Percentiles rank a stretch among this genome's conserved stretches.
Evolutionary conservation across 148 eudicot species (phyloP).

Genomic region (Arbutus unedo): DNA sequence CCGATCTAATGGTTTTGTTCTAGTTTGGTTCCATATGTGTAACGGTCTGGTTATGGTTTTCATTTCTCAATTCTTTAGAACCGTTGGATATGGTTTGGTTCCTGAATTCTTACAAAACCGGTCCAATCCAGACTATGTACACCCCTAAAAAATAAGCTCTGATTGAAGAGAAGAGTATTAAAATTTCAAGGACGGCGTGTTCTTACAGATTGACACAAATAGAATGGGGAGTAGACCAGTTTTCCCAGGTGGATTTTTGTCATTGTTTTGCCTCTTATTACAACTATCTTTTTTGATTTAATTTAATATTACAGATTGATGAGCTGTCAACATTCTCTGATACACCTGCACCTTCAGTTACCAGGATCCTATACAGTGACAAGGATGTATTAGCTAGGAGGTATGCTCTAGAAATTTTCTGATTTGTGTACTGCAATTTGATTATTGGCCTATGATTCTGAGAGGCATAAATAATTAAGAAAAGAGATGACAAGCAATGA

Average conservation of each 20-base stretch:
- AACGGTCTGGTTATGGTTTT: no score
- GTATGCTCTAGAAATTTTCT: constrained; percentile 28
- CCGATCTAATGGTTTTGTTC: no score
- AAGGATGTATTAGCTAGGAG: constrained; percentile 82
- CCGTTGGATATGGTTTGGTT: no score
- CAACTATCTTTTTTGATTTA: neutral
- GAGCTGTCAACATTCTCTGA: constrained; percentile 83
- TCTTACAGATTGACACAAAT: neutral
- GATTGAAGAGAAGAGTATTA: neutral
- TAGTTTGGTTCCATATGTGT: no score
- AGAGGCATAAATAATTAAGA: neutral
- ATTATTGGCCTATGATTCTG: neutral
- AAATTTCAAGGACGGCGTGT: neutral
- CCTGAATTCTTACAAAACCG: no score
- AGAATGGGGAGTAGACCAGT: neutral
- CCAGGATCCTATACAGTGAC: constrained; percentile 81
- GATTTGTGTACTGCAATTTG: neutral
- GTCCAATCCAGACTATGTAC: no score
- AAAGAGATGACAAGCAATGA: neutral
- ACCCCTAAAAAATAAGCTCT: neutral
- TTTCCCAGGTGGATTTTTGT: neutral
- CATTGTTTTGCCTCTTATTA: neutral
- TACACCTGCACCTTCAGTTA: constrained; percentile 86
- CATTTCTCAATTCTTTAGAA: no score
- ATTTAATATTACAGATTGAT: constrained; percentile 53